Conservation (phyloP, 2,329 filamentous ascomycete species). For the Fusarium phyllophilum region DNA sequence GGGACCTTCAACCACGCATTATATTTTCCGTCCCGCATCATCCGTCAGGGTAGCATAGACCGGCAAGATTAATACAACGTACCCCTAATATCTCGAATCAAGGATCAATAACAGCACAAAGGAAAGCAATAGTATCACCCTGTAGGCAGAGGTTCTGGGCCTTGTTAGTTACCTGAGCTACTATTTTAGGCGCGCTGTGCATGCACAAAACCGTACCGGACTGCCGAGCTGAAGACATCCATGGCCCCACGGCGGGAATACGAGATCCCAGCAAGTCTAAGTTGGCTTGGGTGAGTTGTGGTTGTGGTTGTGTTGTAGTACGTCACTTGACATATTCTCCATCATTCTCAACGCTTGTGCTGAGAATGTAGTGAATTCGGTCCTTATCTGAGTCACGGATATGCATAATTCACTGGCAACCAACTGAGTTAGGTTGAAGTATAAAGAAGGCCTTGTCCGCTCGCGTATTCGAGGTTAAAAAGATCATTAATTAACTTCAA, state of each 20-base stretch:
- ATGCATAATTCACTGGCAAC: not conserved
- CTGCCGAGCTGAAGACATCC: slow-evolving; percentile 20
- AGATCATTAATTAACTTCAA: slow-evolving; percentile 10
- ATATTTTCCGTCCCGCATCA: not conserved
- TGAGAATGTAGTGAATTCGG: slow-evolving; percentile 35
- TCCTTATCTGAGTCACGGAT: slow-evolving; percentile 2
- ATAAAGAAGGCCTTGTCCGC: slow-evolving; percentile 32
- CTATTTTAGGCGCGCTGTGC: slow-evolving; percentile 25
- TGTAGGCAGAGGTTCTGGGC: slow-evolving; percentile 4
- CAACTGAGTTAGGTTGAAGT: not conserved
- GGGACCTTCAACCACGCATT: not conserved
- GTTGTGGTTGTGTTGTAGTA: slow-evolving; percentile 38
- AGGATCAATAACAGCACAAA: not conserved
- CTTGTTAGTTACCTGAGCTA: not conserved
- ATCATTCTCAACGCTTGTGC: slow-evolving; percentile 20
- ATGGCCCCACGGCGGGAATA: slow-evolving; percentile 32
- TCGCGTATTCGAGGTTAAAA: not conserved
- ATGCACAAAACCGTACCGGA: slow-evolving; percentile 12
- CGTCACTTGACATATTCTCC: slow-evolving; percentile 36
- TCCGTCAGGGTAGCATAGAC: slow-evolving; percentile 16
- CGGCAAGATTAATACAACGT: slow-evolving; percentile 8
- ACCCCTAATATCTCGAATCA: slow-evolving; percentile 14
- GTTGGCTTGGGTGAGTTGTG: not conserved
- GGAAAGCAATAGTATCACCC: not conserved
- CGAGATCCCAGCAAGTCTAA: slow-evolving; percentile 28